These are phyloP conservation scores for Neolentinus lepideus DNA, from an alignment of 1,284 basidiomycete genomes.

Conservation along the genomic window DNA sequence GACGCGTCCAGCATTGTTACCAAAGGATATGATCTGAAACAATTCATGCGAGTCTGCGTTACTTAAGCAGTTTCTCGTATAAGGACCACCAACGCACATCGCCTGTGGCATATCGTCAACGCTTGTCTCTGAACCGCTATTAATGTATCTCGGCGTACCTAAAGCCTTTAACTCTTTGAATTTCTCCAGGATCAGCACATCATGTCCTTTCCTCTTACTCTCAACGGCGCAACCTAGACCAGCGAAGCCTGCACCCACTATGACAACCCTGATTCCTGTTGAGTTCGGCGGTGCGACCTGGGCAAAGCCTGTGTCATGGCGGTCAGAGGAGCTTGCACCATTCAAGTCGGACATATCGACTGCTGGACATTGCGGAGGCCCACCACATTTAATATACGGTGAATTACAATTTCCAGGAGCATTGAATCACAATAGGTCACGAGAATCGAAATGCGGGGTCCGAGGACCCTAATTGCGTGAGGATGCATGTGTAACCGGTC, in stretches of 20 bases:
- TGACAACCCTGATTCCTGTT: conserved; percentile 11
- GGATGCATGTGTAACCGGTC: background rate
- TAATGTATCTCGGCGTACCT: conserved; percentile 10
- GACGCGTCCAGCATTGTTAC: conserved; percentile 7
- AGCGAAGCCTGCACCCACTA: conserved; percentile 22
- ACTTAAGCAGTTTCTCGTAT: background rate
- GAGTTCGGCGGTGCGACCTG: conserved; percentile 4
- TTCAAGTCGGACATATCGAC: background rate
- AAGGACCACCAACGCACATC: conserved; percentile 4
- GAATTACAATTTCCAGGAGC: background rate
- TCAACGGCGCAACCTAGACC: conserved; percentile 24
- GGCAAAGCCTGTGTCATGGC: background rate
- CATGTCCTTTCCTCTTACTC: conserved; percentile 19
- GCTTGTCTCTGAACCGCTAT: background rate
- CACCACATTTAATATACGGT: background rate
- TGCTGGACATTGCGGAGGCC: background rate
- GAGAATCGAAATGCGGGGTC: conserved; percentile 3
- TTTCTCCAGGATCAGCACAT: conserved; percentile 21
- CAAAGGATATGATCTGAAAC: conserved; percentile 8
- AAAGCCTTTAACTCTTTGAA: conserved; percentile 8
- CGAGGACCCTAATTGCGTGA: background rate
- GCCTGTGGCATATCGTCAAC: background rate
- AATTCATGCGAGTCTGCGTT: background rate
- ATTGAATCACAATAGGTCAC: background rate
- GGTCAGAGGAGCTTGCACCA: background rate